Conservation (phyloP, 176 grass and related monocot species). For the Aegilops tauschii region DNA sequence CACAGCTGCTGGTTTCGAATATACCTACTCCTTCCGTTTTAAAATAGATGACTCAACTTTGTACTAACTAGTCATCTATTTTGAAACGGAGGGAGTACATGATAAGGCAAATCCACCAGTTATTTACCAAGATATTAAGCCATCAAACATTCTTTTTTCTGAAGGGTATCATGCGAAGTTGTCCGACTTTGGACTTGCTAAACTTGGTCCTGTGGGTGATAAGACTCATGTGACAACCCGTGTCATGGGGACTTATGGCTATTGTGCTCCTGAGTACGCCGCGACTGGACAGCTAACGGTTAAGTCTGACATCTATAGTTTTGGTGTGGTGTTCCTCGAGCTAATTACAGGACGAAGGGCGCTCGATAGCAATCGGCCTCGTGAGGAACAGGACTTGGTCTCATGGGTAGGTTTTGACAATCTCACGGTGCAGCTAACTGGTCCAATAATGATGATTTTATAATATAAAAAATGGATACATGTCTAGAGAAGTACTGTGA, state of each 20-base stretch:
- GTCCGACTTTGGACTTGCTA: slow-evolving; percentile 85
- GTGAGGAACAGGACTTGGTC: slow-evolving; percentile 61
- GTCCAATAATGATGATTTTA: slow-evolving; percentile 6
- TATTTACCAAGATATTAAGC: slow-evolving; percentile 83
- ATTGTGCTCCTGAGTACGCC: slow-evolving; percentile 82
- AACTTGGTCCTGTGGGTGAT: slow-evolving; percentile 74
- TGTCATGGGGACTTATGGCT: slow-evolving; percentile 84
- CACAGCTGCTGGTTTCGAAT: slow-evolving; percentile 68
- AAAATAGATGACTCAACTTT: too few relatives aligned
- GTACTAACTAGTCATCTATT: too few relatives aligned
- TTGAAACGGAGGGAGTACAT: slow-evolving; percentile 17
- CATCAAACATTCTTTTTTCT: slow-evolving; percentile 76
- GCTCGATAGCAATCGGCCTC: slow-evolving; percentile 46
- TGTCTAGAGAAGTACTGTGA: neutral
- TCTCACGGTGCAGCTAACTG: slow-evolving; percentile 27
- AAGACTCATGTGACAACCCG: slow-evolving; percentile 83
- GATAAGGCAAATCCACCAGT: slow-evolving; percentile 61
- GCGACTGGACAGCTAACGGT: slow-evolving; percentile 66
- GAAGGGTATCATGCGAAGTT: slow-evolving; percentile 70
- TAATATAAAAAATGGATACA: neutral
- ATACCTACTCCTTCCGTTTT: neutral
- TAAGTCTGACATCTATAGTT: slow-evolving; percentile 87
- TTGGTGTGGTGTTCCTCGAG: slow-evolving; percentile 81
- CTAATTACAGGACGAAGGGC: slow-evolving; percentile 73
- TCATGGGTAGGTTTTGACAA: slow-evolving; percentile 60